phyloP scores from a whole-genome alignment of 352 stramenopile genomes.

The Stramenopiles sp. region DNA sequence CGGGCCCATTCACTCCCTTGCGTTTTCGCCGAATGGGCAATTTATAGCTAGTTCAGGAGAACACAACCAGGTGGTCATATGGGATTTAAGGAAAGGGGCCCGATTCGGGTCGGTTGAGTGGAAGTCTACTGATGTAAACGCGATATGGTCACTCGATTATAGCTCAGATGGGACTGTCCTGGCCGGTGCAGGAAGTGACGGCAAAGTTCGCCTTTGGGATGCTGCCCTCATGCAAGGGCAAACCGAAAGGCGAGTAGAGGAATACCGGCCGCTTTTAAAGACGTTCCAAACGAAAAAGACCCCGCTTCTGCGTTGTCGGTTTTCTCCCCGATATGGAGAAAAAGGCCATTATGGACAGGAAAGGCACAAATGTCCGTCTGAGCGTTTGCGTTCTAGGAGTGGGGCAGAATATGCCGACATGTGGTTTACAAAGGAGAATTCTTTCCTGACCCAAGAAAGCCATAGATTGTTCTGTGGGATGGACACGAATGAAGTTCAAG shows the following conservation, averaged over 20 bases:
- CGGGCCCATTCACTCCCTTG: neutral
- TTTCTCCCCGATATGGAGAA: neutral
- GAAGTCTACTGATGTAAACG: neutral
- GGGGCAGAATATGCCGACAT: too few relatives aligned
- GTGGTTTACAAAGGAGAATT: too few relatives aligned
- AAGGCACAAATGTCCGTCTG: too few relatives aligned
- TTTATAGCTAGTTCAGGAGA: neutral
- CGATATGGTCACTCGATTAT: neutral
- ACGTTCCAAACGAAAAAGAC: neutral
- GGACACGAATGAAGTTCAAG: too few relatives aligned
- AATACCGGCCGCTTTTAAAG: neutral
- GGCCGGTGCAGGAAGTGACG: neutral
- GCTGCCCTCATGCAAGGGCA: neutral
- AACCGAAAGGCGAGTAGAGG: neutral
- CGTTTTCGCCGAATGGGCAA: neutral
- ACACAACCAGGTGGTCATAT: neutral
- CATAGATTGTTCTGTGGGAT: too few relatives aligned
- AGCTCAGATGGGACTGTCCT: neutral
- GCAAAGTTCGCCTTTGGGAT: neutral
- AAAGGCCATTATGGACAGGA: too few relatives aligned
- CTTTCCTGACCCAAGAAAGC: too few relatives aligned
- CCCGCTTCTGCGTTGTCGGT: neutral
- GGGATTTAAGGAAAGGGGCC: neutral
- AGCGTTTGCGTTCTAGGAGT: too few relatives aligned
- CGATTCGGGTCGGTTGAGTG: neutral